Evolutionary conservation across 2,329 filamentous ascomycete species (phyloP), one percentile per base, ranked within the genome.

Genomic region (Botrytis elliptica): DNA sequence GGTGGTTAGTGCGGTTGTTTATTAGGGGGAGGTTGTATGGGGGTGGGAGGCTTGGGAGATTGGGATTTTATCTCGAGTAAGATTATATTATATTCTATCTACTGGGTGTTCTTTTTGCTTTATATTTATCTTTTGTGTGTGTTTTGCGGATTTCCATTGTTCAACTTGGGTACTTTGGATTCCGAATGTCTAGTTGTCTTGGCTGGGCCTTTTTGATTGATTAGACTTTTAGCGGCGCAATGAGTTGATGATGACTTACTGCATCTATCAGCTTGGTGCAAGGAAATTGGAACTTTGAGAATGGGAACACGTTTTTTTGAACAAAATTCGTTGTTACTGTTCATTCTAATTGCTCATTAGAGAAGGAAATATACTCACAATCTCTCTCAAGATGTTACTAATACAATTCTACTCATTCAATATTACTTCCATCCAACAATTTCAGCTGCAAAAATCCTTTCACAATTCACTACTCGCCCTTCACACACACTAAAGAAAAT

Each of bases 1-100:
- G 55, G 91, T 95, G 66, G 69, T 78, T 68, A 78, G 77, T 75
- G 79, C 79, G 44, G 49, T 78, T 40, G 16, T 20, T 22, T 68
- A 74, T 74, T 70, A 69, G 59, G 36, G 46, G 20, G 29, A 33
- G n/a, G 18, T 22, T 18, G n/a, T 20, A 6, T 36, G 44, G 46
- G 46, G 40, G 29, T 46, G 8, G 44, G 40, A 14, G 36, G 12
- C 9, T 8, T 14, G 6, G 3, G 49, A n/a, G 49, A 16, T 55
- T 4, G 1, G 22, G 5, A 62, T 62, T 10, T 25, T 33, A 14
- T 6, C 0, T 60, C 4, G 29, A 25, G 33, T 36, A 22, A 14
- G 14, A 60, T 49, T 10, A 49, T 25, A 49, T 49, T 25, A 49
- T 49, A 22, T 46, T 9, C 20, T 46, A 46, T 46, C 44, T 20